Base-by-base conservation (phyloP, 2,329 filamentous ascomycete genomes). In the Neofusicoccum laricinum region DNA sequence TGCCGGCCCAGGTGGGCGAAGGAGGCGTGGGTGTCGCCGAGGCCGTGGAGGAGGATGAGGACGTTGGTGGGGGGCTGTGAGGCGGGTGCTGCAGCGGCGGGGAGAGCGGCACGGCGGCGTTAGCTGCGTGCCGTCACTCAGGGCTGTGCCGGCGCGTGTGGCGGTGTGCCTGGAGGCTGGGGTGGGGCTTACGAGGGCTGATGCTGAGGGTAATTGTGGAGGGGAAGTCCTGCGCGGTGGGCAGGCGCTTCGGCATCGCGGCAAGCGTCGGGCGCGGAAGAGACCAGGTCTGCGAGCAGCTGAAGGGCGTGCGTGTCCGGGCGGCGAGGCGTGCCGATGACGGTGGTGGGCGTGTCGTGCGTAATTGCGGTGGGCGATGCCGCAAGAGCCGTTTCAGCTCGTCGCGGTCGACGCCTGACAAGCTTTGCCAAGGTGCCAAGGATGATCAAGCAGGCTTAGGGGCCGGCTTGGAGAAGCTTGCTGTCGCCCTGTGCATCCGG, bases 21-120 rank as follows among this genome's bases (percentile, higher is more conserved):
- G 40, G 90, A 82, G 2, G 75, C 71, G 66, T 91, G 85, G 38
- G 85, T 87, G 78, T 96, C 93, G 67, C 93, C 93, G 12, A 96
- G 85, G 68, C 92, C 92, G 76, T 96, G 93, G 65, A 96, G 86
- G 59, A 96, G 85, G 72, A 96, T 79, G 67, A 96, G 86, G 69
- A 96, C 83, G 70, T 93, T 89, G 48, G 88, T 90, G 10, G 89
- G 86, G 12, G 85, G 84, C 66, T 90, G 86, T 30, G 74, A 72
- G 36, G 67, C 30, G 53, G 57, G 55, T 14, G 64, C 57, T 65
- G 64, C 17, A 15, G 53, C 12, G 17, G 19, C 17, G 49, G 46
- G 10, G 21, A 21, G 21, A 30, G 19, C 12, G 3, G 59, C 15
- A 17, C 32, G 58, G 17, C 17, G 58, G 19, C 25, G 61, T 19